These are phyloP conservation scores for Ganoderma sp. DNA, from an alignment of 1,284 basidiomycete genomes.

Conservation along the genomic window DNA sequence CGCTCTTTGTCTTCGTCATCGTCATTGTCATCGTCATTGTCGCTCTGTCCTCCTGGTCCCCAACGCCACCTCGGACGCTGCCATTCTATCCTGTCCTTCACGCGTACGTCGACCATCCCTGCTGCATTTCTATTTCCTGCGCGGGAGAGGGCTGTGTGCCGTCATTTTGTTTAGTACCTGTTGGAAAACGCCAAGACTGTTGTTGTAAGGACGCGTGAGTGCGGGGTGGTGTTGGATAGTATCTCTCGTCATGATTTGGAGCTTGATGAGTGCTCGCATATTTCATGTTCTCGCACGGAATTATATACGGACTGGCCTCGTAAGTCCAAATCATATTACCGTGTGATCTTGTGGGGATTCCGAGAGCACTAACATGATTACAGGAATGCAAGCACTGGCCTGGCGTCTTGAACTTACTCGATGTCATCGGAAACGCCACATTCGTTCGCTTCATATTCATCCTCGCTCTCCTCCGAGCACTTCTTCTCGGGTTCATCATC, in stretches of 20 bases:
- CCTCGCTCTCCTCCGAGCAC: neutral
- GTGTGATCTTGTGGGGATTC: too few relatives aligned
- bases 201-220: conserved; percentile 6
- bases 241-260: neutral
- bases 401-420: neutral
- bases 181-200: neutral
- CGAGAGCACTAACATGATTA: neutral
- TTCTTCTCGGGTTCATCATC: neutral
- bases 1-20: neutral
- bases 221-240: neutral
- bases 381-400: neutral
- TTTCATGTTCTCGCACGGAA: neutral
- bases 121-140: too few relatives aligned
- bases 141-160: too few relatives aligned
- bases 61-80: neutral
- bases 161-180: neutral
- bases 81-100: conserved; percentile 6
- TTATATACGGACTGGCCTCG: neutral
- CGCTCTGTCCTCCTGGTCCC: neutral
- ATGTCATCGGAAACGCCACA: neutral
- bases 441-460: neutral
- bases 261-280: neutral
- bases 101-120: neutral
- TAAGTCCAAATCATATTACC: too few relatives aligned
- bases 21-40: neutral